Evolutionary conservation across 139 green algal genomes (phyloP), one percentile per base, ranked within the genome.

Genomic region (Chlamydomonas sp.): DNA sequence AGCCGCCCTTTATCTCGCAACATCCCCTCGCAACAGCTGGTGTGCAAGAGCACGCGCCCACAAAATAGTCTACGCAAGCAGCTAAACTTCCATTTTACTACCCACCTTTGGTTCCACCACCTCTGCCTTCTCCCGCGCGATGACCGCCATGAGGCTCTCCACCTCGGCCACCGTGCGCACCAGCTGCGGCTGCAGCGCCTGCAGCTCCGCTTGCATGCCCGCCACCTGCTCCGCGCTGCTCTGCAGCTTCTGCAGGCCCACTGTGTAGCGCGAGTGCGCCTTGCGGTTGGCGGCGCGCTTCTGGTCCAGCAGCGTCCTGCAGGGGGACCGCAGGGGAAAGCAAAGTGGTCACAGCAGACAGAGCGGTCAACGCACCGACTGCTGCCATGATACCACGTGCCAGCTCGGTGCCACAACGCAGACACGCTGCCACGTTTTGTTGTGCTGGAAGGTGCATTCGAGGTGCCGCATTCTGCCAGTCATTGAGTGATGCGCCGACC

Each of bases 241-340:
- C 17, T 93, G 83, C 68, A 97, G 92, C 94, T 97, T 97, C 74
- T 96, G 91, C 63, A 97, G 91, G 71, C 95, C 95, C 17, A 94
- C 90, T 49, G 78, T 85, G 89, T 96, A 94, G 59, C 92, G 90
- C 60, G 88, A 92, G 10, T 85, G 77, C 5, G 88, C 71, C 78
- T 91, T 79, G 16, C 68, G 79, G 85, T 95, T 94, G 72, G 93
- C 91, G 8, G 80, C 75, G n/a, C 90, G 90, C 86, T 95, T 94
- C 18, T 79, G 58, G 64, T 89, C 85, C 31, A 95, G 83, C 68
- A 96, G 79, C 58, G 79, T 83, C 85, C 91, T 85, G 91, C 91
- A 93, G 17, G 91, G 80, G 64, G 79, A 83, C 61, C 95, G 91
- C 10, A 96, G 15, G 68, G n/a, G 68, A n/a, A 4, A 20, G 68